These are phyloP conservation scores for Arabidopsis suecica DNA, from an alignment of 345 rosid species.

Conservation along the genomic window DNA sequence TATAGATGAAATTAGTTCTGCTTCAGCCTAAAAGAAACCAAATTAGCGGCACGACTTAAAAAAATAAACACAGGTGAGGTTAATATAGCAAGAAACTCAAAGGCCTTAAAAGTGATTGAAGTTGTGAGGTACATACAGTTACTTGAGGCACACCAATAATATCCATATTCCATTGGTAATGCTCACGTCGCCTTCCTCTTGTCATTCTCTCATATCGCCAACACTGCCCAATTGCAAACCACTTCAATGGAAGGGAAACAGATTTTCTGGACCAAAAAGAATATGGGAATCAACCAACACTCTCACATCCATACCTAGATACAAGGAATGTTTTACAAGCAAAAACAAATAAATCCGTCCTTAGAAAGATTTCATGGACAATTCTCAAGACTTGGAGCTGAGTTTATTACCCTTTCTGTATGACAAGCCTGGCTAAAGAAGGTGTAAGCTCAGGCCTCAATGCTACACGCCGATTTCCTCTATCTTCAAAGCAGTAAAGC, in stretches of 20 bases:
- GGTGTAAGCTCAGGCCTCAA: slow-evolving; percentile 98
- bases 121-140: slow-evolving; percentile 54
- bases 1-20: slow-evolving; percentile 86
- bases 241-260: slow-evolving; percentile 84
- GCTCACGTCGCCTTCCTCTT: slow-evolving; percentile 94
- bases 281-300: slow-evolving; percentile 58
- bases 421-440: slow-evolving; percentile 89
- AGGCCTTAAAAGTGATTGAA: slow-evolving; percentile 13
- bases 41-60: neutral
- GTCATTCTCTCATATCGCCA: slow-evolving; percentile 99
- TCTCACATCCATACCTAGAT: slow-evolving; percentile 67
- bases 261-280: slow-evolving; percentile 89
- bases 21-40: slow-evolving; percentile 72
- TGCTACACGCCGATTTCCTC: slow-evolving; percentile 94
- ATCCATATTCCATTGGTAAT: slow-evolving; percentile 99
- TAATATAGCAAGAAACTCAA: neutral
- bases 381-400: slow-evolving; percentile 10
- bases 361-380: neutral
- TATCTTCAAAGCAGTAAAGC: slow-evolving; percentile 96
- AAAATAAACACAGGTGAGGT: neutral
- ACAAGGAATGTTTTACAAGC: slow-evolving; percentile 48
- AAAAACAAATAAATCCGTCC: slow-evolving; percentile 34
- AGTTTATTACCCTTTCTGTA: slow-evolving; percentile 83
- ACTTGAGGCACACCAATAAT: slow-evolving; percentile 87
- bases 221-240: slow-evolving; percentile 97